Evolutionary conservation across 2,329 filamentous ascomycete genomes (phyloP), one percentile per base, ranked within the genome.

Genomic region (Tolypocladium sp.): DNA sequence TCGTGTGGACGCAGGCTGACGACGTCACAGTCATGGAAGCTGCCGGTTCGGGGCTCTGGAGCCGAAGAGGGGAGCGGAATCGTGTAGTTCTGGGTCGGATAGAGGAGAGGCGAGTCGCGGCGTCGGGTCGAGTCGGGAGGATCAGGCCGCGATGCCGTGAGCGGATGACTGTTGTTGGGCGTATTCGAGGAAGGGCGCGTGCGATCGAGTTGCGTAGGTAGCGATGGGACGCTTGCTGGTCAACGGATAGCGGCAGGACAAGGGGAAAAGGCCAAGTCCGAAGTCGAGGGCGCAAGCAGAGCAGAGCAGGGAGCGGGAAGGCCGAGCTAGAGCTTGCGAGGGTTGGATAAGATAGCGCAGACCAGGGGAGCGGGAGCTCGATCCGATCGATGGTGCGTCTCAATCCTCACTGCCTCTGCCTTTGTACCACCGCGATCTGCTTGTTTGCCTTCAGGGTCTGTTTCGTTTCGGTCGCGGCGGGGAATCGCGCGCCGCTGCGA

Each of bases 21-120:
- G 71, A 67, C 72, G 71, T 74, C 72, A 76, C 70, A 80, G 76
- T 76, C 81, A 84, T 84, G 79, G 78, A 77, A 75, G 75, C 77
- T 76, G 66, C 61, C 64, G 59, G 61, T 58, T 59, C 56, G 56
- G 58, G 58, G 57, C 49, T 56, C 58, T 55, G 58, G 61, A 61
- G 55, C 57, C 53, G 55, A 58, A 58, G 59, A 57, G 44, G 55
- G 59, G 25, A 33, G 35, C 33, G 22, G 7, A 58, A 58, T 63
- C 55, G 59, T 58, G 59, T 59, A 44, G 59, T 52, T 58, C 59
- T 59, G 60, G 60, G 60, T 58, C 57, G 57, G 56, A 54, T 8
- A 9, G 25, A 30, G 35, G 40, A 56, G 30, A 56, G 35, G 44
- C 40, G 51, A 30, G 38, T 20, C 27, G 40, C 25, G 13, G 22